phyloP scores from a whole-genome alignment of 176 grass and related monocot species.

The Pontederia crassipes region DNA sequence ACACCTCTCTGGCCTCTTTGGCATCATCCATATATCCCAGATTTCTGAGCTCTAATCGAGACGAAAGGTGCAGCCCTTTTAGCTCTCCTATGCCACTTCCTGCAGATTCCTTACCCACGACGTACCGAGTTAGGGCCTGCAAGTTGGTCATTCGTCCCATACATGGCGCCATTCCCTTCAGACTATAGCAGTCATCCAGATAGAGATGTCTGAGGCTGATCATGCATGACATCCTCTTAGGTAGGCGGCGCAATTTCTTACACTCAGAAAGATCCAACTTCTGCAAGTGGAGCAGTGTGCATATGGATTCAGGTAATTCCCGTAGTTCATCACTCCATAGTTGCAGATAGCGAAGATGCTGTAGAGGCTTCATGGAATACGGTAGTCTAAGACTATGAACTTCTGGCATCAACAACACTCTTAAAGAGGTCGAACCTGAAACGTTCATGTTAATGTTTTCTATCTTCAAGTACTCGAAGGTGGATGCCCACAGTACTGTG shows the following conservation, averaged over 20 bases:
- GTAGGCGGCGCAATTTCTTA: not conserved
- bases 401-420: too few relatives aligned
- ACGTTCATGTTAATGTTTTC: too few relatives aligned
- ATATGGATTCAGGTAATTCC: not conserved
- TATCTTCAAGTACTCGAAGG: too few relatives aligned
- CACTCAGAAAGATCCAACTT: constrained; percentile 1
- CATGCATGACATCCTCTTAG: not conserved
- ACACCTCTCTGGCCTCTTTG: constrained; percentile 1
- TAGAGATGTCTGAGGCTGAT: not conserved
- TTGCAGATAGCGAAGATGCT: not conserved
- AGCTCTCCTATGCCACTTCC: constrained; percentile 16
- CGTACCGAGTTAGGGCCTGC: constrained; percentile 13
- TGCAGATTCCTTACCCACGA: not conserved
- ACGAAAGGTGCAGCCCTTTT: constrained; percentile 15
- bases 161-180: constrained; percentile 1
- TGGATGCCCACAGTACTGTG: not conserved
- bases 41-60: not conserved
- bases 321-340: not conserved
- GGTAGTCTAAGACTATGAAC: not conserved
- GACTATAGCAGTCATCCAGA: not conserved
- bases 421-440: too few relatives aligned
- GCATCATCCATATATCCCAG: not conserved
- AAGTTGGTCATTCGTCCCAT: not conserved
- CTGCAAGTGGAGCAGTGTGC: not conserved
- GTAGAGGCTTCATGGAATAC: not conserved